phyloP scores from a whole-genome alignment of 2,329 filamentous ascomycete genomes.

The Aspergillus aculeatus region DNA sequence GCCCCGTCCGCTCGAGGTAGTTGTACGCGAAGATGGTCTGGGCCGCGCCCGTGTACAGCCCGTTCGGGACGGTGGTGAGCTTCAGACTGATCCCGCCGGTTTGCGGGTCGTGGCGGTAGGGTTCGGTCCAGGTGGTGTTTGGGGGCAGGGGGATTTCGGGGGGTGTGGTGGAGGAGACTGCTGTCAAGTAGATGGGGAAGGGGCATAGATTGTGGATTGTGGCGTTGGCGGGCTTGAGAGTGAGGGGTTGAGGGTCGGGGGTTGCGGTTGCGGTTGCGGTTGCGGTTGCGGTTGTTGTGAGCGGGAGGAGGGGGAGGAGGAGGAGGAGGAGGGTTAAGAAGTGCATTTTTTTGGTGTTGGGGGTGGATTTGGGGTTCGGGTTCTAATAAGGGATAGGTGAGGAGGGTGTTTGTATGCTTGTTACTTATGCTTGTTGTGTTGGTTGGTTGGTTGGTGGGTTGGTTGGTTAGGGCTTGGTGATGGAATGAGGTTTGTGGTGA shows the following conservation, averaged over 20 bases:
- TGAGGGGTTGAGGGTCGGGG: too few relatives aligned
- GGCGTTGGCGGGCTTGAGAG: slow-evolving; percentile 23
- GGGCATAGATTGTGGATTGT: slow-evolving; percentile 37
- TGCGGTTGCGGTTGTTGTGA: background rate
- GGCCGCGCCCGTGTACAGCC: slow-evolving; percentile 34
- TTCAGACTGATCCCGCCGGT: slow-evolving; percentile 46
- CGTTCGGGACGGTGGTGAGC: slow-evolving; percentile 35
- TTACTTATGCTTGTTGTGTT: too few relatives aligned
- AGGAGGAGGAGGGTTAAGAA: slow-evolving; percentile 2
- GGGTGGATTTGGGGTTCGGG: too few relatives aligned
- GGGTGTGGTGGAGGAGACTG: slow-evolving; percentile 27
- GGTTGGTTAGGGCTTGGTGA: too few relatives aligned
- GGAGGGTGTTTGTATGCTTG: too few relatives aligned
- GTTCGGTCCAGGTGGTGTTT: slow-evolving; percentile 33
- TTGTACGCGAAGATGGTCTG: slow-evolving; percentile 47
- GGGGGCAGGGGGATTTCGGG: slow-evolving; percentile 25
- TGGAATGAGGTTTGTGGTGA: too few relatives aligned
- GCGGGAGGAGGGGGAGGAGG: background rate
- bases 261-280: slow-evolving; percentile 3
- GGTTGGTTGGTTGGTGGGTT: too few relatives aligned
- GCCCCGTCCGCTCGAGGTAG: slow-evolving; percentile 18
- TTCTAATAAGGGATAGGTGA: too few relatives aligned
- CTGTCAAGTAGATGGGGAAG: slow-evolving; percentile 38
- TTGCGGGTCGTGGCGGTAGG: slow-evolving; percentile 32
- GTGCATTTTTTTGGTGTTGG: background rate